phyloP scores from a whole-genome alignment of 2,329 filamentous ascomycete species.

The Fonsecaea pedrosoi region DNA sequence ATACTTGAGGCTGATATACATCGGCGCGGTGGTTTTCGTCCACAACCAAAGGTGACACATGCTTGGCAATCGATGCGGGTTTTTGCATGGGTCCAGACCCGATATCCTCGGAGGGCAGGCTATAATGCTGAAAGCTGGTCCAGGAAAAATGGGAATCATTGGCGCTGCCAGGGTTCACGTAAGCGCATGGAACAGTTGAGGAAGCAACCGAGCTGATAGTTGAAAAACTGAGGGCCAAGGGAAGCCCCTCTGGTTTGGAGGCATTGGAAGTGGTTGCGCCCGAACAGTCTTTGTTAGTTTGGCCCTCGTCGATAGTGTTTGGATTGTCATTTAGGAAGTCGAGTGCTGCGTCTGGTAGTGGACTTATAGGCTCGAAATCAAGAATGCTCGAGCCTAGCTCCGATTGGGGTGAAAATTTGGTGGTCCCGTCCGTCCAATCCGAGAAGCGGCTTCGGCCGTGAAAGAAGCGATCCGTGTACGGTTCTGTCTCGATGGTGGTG shows the following conservation, averaged over 20 bases:
- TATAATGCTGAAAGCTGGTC: slow-evolving; percentile 38
- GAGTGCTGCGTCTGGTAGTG: slow-evolving; percentile 15
- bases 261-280: slow-evolving; percentile 33
- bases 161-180: slow-evolving; percentile 26
- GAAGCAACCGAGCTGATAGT: slow-evolving; percentile 47
- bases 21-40: slow-evolving; percentile 35
- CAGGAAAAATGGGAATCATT: slow-evolving; percentile 27
- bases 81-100: slow-evolving; percentile 36
- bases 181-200: slow-evolving; percentile 32
- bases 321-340: neutral
- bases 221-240: slow-evolving; percentile 45
- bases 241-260: slow-evolving; percentile 39
- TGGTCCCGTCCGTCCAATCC: slow-evolving; percentile 47
- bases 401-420: slow-evolving; percentile 41
- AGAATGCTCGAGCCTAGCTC: slow-evolving; percentile 30
- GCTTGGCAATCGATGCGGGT: slow-evolving; percentile 5
- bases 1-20: slow-evolving; percentile 20
- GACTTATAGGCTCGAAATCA: slow-evolving; percentile 36
- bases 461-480: slow-evolving; percentile 27
- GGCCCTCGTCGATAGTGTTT: neutral
- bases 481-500: slow-evolving; percentile 38
- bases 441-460: slow-evolving; percentile 51
- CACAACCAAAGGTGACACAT: slow-evolving; percentile 23
- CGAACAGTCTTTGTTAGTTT: slow-evolving; percentile 22
- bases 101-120: slow-evolving; percentile 33